Evolutionary conservation across 805 yeast species (phyloP), one percentile per base, ranked within the genome.

Genomic region (Zygosaccharomyces lentus): DNA sequence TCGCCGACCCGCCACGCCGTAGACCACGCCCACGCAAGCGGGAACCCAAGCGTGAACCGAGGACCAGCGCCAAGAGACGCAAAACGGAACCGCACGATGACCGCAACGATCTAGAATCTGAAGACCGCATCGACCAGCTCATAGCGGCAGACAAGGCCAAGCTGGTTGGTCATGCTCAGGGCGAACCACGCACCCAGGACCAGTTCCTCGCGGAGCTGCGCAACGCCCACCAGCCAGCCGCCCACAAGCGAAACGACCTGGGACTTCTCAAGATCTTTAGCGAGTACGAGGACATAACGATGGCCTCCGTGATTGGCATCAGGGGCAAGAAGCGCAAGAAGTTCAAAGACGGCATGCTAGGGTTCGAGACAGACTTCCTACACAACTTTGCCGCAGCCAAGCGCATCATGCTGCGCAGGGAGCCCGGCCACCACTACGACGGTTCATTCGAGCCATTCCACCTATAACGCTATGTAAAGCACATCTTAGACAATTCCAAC

Each of bases 321-420:
- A 60, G 69, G 34, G 68, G 68, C 34, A 64, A 65, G 48, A 66
- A 63, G 45, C 55, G 68, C 27, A 62, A 58, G 56, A 63, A 57
- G 51, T 64, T 53, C 49, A 56, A 50, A 16, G 69, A 66, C 38
- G 54, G 56, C 4, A 48, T 63, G 13, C 43, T 64, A 12, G 69
- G 68, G 2, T 63, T 61, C 45, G 68, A 66, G 47, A 65, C 69
- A 3, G 68, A 64, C 44, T 61, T 47, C 44, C 34, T 61, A 19
- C 49, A 53, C 24, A 54, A 47, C 30, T 53, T 62, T 36, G 54
- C 50, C 15, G 55, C 55, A 6, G 53, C 61, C 7, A 62, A 62
- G 49, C 51, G 43, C 12, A 43, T 50, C 41, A 29, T 61, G 40
- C 34, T 60, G 10, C 34, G 45, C 6, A 46, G 27, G 9, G 46